Evolutionary conservation across 768 basidiomycete genomes (phyloP).

Genomic region (Lactifluus pinguis): DNA sequence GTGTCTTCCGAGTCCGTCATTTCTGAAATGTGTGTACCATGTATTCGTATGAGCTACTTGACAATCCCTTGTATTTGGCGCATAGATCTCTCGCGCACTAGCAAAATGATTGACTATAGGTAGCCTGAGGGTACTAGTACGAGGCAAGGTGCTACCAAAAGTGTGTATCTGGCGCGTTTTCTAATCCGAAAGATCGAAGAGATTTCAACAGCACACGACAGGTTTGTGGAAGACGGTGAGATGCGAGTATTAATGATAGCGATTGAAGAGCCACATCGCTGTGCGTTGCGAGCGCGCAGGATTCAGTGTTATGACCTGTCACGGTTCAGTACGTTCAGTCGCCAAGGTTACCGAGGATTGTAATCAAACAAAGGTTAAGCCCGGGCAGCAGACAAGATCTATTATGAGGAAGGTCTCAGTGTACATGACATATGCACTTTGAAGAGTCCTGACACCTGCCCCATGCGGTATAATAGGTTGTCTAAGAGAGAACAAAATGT

Average conservation of each 20-base stretch:
- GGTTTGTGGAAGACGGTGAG: too few relatives aligned
- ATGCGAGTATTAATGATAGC: background rate
- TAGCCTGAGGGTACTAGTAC: background rate
- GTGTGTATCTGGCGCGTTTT: background rate
- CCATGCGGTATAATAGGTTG: background rate
- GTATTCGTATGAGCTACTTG: too few relatives aligned
- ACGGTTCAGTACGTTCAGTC: too few relatives aligned
- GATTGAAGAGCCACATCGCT: background rate
- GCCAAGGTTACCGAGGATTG: background rate
- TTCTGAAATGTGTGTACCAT: too few relatives aligned
- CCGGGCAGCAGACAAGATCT: background rate
- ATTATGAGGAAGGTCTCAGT: background rate
- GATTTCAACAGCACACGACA: background rate
- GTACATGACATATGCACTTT: background rate
- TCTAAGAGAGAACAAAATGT: background rate
- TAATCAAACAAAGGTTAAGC: background rate
- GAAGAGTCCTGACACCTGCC: background rate
- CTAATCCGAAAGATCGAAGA: background rate
- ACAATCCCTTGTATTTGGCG: background rate
- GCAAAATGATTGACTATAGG: too few relatives aligned
- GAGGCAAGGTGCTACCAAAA: constrained; percentile 5
- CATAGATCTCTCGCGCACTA: background rate
- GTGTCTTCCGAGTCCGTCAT: too few relatives aligned
- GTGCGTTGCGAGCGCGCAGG: background rate
- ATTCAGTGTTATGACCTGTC: too few relatives aligned